Evolutionary conservation across 768 basidiomycete species (phyloP).

Genomic region (Fibroporia radiculosa): DNA sequence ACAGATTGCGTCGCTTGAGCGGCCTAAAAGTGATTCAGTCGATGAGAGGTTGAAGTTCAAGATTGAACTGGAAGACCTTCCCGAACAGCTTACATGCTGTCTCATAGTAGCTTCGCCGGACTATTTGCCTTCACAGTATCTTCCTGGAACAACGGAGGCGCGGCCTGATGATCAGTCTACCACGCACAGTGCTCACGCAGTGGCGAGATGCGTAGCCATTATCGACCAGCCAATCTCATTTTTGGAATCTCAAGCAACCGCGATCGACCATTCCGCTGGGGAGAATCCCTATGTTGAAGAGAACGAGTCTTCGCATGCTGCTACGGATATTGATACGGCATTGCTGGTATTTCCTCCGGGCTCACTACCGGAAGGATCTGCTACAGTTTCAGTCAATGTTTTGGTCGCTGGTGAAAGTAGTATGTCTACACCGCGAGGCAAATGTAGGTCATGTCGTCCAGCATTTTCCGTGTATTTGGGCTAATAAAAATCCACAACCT

Average conservation of each 20-base stretch:
- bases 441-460: constrained; percentile 44
- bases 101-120: constrained; percentile 45
- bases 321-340: constrained; percentile 45
- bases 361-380: constrained; percentile 40
- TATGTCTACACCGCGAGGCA: constrained; percentile 64
- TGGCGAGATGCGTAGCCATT: constrained; percentile 46
- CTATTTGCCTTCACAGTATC: constrained; percentile 13
- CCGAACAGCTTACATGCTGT: constrained; percentile 48
- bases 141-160: neutral
- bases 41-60: constrained; percentile 25
- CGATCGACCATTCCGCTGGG: constrained; percentile 13
- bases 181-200: constrained; percentile 7
- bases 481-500: neutral
- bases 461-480: neutral
- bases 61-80: constrained; percentile 50
- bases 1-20: constrained; percentile 21
- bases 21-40: neutral
- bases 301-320: neutral
- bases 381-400: constrained; percentile 41
- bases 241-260: constrained; percentile 15
- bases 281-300: constrained; percentile 15
- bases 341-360: constrained; percentile 72
- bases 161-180: neutral
- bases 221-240: constrained; percentile 34
- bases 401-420: constrained; percentile 68